phyloP scores from a whole-genome alignment of 441 rosid genomes.

The Jatropha podagrica region DNA sequence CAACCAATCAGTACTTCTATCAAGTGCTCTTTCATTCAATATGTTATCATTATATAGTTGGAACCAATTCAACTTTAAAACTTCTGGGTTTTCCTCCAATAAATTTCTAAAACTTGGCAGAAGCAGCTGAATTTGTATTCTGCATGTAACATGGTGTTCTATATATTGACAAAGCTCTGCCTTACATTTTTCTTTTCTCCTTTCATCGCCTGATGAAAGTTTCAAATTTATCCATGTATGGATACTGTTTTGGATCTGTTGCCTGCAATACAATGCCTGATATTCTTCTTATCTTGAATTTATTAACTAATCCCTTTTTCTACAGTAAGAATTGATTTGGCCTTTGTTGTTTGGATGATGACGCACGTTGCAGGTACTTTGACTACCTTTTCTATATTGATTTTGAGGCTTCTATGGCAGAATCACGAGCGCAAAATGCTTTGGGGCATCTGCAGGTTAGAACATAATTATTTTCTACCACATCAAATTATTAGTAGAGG shows the following conservation, averaged over 20 bases:
- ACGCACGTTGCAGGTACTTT: conserved; percentile 47
- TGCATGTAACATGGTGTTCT: neutral
- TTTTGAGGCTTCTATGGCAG: conserved; percentile 78
- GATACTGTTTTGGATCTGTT: no score
- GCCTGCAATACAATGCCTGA: no score
- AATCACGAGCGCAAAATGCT: conserved; percentile 58
- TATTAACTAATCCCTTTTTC: neutral
- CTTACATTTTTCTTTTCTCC: neutral
- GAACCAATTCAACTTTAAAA: no score
- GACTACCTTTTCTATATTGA: conserved; percentile 65
- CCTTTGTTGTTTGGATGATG: conserved; percentile 12
- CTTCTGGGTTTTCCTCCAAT: no score
- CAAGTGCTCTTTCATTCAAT: no score
- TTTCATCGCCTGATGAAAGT: neutral
- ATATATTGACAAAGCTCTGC: neutral
- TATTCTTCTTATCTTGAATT: neutral
- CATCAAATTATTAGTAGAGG: neutral
- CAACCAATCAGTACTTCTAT: no score
- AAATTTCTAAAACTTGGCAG: no score
- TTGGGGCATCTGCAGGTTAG: conserved; percentile 61
- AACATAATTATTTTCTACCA: neutral
- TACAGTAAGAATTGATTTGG: neutral
- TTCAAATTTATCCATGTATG: neutral
- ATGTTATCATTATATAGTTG: no score
- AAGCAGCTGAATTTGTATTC: no score